Conservation (phyloP, 2,329 filamentous ascomycete species). For the Chaetomiaceae sp. region DNA sequence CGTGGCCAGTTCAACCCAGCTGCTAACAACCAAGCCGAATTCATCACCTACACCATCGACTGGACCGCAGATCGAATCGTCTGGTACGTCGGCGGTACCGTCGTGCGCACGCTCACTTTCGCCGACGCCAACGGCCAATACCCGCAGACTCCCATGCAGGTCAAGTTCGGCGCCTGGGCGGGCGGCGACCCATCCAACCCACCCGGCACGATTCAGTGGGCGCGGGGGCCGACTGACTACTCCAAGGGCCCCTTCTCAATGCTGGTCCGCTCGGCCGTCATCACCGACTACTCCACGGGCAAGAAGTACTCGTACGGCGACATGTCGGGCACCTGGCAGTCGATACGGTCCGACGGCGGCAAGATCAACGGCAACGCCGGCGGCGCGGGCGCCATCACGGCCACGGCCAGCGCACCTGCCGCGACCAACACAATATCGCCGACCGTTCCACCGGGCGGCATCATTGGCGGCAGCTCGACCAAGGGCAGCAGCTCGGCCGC, state of each 20-base stretch:
- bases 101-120: conserved; percentile 68
- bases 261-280: conserved; percentile 66
- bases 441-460: conserved; percentile 64
- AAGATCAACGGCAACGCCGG: conserved; percentile 62
- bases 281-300: conserved; percentile 92
- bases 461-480: conserved; percentile 53
- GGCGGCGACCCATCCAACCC: conserved; percentile 79
- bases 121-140: conserved; percentile 71
- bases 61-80: conserved; percentile 83
- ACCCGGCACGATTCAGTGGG: conserved; percentile 82
- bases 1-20: conserved; percentile 74
- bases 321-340: conserved; percentile 69
- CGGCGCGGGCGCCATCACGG: conserved; percentile 44
- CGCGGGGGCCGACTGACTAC: conserved; percentile 80
- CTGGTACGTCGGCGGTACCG: conserved; percentile 76
- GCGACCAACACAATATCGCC: conserved; percentile 56
- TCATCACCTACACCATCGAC: conserved; percentile 83
- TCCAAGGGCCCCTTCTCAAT: conserved; percentile 77
- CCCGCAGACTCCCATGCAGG: conserved; percentile 90
- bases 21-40: conserved; percentile 63
- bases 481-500: conserved; percentile 46
- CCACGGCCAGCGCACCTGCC: conserved; percentile 54
- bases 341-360: conserved; percentile 76
- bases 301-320: conserved; percentile 77
- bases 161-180: conserved; percentile 89